Conservation (phyloP, 257 asterid species). For the Fraxinus pennsylvanica region DNA sequence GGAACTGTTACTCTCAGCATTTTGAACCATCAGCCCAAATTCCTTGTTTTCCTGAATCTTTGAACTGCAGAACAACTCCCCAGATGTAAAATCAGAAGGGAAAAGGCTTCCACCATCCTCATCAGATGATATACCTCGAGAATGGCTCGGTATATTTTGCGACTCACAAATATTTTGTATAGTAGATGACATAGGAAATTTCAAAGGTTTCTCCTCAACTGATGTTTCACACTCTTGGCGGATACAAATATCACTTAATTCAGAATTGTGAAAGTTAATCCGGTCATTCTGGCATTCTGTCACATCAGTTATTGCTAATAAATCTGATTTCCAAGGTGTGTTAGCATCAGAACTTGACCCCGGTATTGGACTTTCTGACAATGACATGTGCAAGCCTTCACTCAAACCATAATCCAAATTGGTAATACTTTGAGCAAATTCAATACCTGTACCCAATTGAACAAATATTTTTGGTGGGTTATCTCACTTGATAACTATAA, state of each 20-base stretch:
- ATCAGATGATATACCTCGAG: constrained; percentile 47
- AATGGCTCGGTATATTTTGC: constrained; percentile 59
- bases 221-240: constrained; percentile 38
- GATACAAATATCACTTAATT: constrained; percentile 39
- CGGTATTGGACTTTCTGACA: constrained; percentile 46
- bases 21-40: constrained; percentile 24
- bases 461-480: background rate
- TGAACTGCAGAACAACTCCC: constrained; percentile 34
- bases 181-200: constrained; percentile 46
- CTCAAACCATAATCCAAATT: constrained; percentile 64
- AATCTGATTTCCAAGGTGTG: constrained; percentile 58
- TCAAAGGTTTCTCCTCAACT: constrained; percentile 44
- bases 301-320: constrained; percentile 44
- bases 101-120: constrained; percentile 42
- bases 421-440: constrained; percentile 63
- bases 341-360: constrained; percentile 34
- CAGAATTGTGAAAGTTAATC: constrained; percentile 36
- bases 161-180: constrained; percentile 48
- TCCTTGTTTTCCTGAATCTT: constrained; percentile 40
- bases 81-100: constrained; percentile 33
- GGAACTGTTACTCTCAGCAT: constrained; percentile 26
- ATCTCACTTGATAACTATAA: background rate
- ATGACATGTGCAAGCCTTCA: constrained; percentile 54
- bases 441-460: constrained; percentile 55
- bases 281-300: constrained; percentile 41